Evolutionary conservation across 306 rosid species (phyloP).

Genomic region (Benincasa hispida): DNA sequence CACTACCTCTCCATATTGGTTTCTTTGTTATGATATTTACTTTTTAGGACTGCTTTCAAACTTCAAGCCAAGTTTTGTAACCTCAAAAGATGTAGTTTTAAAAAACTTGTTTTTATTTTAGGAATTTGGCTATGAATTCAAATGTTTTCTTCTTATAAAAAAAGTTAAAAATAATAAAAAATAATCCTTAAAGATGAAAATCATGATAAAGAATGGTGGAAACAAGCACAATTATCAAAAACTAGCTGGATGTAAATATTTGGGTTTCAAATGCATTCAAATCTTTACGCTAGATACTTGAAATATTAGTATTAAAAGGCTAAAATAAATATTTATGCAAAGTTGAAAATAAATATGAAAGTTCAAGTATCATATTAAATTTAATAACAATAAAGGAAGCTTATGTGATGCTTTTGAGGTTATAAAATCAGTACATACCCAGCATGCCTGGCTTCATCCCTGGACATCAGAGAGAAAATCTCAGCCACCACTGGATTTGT

Average conservation of each 20-base stretch:
- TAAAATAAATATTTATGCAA: not conserved
- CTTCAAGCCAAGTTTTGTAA: too few relatives aligned
- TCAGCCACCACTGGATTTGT: constrained; percentile 99
- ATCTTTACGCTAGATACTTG: not conserved
- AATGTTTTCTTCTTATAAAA: too few relatives aligned
- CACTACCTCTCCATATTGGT: too few relatives aligned
- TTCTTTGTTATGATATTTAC: too few relatives aligned
- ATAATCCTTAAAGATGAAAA: not conserved
- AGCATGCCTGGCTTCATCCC: constrained; percentile 99
- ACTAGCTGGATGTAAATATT: not conserved
- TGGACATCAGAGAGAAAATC: constrained; percentile 98
- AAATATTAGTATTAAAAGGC: not conserved
- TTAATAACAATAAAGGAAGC: not conserved
- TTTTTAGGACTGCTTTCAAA: too few relatives aligned
- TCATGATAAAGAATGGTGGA: too few relatives aligned
- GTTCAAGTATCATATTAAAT: not conserved
- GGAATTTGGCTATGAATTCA: not conserved
- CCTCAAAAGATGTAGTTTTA: too few relatives aligned
- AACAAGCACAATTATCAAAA: too few relatives aligned
- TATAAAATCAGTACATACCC: constrained; percentile 39
- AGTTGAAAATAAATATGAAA: not conserved
- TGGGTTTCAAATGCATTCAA: not conserved
- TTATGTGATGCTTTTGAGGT: not conserved
- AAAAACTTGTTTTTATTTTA: too few relatives aligned
- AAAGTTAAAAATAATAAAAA: too few relatives aligned